A percentile compares a stretch with the other conserved stretches of the same genome.
These are phyloP conservation scores for Backusella liffmaniae DNA, from an alignment of 192 early-diverging fungal genomes.

Conservation along the genomic window DNA sequence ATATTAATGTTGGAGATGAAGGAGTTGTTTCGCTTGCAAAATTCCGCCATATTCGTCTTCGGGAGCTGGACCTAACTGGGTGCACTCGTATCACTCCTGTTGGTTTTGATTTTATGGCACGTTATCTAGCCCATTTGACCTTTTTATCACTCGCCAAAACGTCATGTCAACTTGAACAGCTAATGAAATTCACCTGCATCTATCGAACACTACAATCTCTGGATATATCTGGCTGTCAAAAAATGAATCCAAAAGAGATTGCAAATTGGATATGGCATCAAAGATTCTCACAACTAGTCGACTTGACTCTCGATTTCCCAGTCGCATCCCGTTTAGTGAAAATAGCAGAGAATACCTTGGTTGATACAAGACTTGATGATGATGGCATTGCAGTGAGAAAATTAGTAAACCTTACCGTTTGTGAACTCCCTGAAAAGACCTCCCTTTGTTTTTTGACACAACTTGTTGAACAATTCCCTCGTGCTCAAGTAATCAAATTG, in stretches of 20 bases:
- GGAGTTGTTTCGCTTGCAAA: background rate
- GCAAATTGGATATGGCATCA: background rate
- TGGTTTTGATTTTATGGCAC: constrained; percentile 6
- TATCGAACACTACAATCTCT: background rate
- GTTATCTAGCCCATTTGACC: background rate
- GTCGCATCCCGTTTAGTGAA: background rate
- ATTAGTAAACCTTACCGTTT: background rate
- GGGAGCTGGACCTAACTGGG: constrained; percentile 6
- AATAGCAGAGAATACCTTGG: background rate
- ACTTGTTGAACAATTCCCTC: background rate
- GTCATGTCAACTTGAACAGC: too few species aligned
- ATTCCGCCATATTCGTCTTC: background rate
- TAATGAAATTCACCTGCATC: background rate
- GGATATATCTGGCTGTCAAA: constrained; percentile 8
- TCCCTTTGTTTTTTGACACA: background rate
- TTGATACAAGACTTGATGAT: background rate
- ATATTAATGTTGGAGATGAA: background rate
- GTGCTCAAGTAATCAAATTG: background rate
- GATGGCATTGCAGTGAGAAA: background rate
- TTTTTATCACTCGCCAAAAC: background rate
- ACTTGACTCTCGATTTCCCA: background rate
- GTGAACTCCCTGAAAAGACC: background rate
- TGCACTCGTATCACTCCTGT: background rate
- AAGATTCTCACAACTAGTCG: background rate
- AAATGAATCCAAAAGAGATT: background rate